phyloP scores from a whole-genome alignment of 2,329 filamentous ascomycete species.

The Neonectria punicea region DNA sequence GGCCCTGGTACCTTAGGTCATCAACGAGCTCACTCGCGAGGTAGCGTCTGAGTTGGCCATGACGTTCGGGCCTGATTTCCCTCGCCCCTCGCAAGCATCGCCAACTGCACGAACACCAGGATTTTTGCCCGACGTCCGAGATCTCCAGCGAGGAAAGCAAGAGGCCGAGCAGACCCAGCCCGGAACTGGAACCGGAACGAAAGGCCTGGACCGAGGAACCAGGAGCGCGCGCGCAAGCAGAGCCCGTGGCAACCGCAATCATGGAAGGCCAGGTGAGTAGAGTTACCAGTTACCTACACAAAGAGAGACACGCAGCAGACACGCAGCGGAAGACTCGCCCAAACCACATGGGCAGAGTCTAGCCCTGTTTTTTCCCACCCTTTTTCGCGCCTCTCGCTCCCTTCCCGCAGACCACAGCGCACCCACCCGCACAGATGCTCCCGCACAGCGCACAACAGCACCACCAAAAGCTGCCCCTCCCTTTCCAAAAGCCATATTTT shows the following conservation, averaged over 20 bases:
- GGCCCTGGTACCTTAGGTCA: conserved; percentile 21
- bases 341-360: neutral
- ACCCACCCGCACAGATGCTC: neutral
- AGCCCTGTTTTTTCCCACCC: conserved; percentile 11
- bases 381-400: neutral
- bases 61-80: conserved; percentile 19
- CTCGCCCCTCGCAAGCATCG: conserved; percentile 22
- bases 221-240: conserved; percentile 4
- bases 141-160: neutral
- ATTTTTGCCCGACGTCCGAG: neutral
- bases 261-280: conserved; percentile 43
- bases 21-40: neutral
- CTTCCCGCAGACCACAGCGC: conserved; percentile 1
- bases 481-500: conserved; percentile 18
- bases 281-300: neutral
- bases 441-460: neutral
- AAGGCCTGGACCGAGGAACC: conserved; percentile 5
- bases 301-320: neutral
- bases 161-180: neutral
- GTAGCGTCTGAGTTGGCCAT: conserved; percentile 14
- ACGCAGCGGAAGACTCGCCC: neutral
- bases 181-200: conserved; percentile 17
- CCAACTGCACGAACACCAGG: conserved; percentile 11
- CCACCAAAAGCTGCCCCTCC: conserved; percentile 12
- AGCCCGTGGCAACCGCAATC: conserved; percentile 17